These are phyloP conservation scores for Sinapis alba DNA, from an alignment of 441 rosid species.

Conservation along the genomic window DNA sequence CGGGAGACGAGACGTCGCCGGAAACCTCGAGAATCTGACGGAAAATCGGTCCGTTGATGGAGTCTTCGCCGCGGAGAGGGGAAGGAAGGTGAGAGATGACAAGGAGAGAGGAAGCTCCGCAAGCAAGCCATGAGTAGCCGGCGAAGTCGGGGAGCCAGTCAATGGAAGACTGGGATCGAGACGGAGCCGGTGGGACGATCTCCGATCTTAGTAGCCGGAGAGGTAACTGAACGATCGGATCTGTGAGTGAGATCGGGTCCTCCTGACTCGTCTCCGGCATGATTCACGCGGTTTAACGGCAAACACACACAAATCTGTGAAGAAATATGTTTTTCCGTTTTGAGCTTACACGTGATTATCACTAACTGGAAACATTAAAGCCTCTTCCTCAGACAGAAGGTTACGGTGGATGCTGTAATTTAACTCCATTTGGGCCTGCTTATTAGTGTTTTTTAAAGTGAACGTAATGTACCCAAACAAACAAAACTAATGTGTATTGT, in stretches of 20 bases:
- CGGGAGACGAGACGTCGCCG: conserved; percentile 46
- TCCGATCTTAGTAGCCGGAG: conserved; percentile 69
- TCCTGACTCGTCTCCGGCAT: conserved; percentile 49
- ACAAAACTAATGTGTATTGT: neutral
- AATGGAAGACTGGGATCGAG: conserved; percentile 60
- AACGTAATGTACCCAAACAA: neutral
- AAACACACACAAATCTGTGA: conserved; percentile 22
- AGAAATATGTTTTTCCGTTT: conserved; percentile 12
- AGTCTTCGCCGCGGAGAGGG: conserved; percentile 67
- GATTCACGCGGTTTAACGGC: conserved; percentile 33
- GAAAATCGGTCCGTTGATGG: conserved; percentile 62
- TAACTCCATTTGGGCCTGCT: neutral
- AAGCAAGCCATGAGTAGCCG: conserved; percentile 95
- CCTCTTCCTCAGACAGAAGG: neutral
- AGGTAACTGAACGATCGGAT: conserved; percentile 63
- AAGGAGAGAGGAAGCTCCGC: conserved; percentile 89
- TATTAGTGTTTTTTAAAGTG: neutral
- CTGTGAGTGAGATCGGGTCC: conserved; percentile 36
- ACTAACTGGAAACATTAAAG: neutral
- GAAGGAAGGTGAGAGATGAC: conserved; percentile 93
- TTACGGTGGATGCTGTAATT: neutral
- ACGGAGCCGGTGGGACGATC: conserved; percentile 72
- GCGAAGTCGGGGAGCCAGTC: conserved; percentile 91
- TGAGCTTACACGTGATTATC: neutral
- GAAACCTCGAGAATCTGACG: conserved; percentile 84